Base-by-base conservation (phyloP, 2,329 filamentous ascomycete species). In the Cladosporium colombiae region DNA sequence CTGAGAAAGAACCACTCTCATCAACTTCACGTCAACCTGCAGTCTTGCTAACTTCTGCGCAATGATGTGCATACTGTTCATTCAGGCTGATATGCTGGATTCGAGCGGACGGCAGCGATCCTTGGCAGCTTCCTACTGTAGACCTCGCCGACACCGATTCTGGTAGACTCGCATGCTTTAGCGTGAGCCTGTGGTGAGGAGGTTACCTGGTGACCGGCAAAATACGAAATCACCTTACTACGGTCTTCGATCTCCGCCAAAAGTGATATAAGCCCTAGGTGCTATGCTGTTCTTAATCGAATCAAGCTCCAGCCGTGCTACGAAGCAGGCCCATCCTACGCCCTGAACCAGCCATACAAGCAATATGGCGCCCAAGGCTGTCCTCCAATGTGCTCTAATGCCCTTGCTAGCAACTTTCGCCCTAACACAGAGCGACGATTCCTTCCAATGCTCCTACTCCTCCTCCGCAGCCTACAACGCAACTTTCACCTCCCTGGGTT, bases 401-500 rank as follows among this genome's bases (percentile, higher is more conserved):
- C 23, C 53, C 2, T 21, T 52, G 2, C 14, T 65, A 16, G 40
- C 53, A 5, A 16, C 55, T 5, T 14, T 23, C 11, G 53, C 62
- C 23, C 25, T 59, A 0, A 50, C 33, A 25, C 61, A 63, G 7
- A 46, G 18, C 27, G 27, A 63, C 23, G 25, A 11, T 5, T 21
- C 56, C 2, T 62, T 62, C 31, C 33, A 63, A 56, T 63, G 61
- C 35, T 56, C 61, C 11, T 23, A 44, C 33, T 56, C 50, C 18
- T 55, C 61, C 11, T 63, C 61, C 4, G 55, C 62, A 21, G 55
- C 55, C 21, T 65, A 37, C 62, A 53, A 65, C 5, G 55, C 62
- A 31, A 58, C 55, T 7, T 52, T 59, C 18, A 53, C 56, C 16
- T 29, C 31, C 27, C 55, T 65, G 1, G 62, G 62, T 10, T 65